phyloP scores from a whole-genome alignment of 2,329 filamentous ascomycete species.

The Pseudogymnoascus sp. region DNA sequence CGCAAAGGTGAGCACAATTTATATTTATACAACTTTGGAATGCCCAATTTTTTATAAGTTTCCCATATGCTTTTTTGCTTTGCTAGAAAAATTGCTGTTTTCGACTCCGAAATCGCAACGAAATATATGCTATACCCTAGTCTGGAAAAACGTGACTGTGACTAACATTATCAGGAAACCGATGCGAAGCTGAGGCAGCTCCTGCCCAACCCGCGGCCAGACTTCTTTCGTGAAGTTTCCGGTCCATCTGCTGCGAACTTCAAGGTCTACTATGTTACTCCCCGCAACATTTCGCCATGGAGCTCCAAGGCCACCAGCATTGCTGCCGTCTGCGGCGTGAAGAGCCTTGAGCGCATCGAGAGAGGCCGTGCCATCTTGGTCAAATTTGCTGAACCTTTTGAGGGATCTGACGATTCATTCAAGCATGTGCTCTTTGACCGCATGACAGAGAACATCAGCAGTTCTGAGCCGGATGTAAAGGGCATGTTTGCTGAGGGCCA shows the following conservation, averaged over 20 bases:
- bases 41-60: not conserved
- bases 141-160: not conserved
- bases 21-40: not conserved
- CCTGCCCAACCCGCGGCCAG: constrained; percentile 15
- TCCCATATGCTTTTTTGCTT: not conserved
- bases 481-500: constrained; percentile 70
- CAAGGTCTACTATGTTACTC: constrained; percentile 56
- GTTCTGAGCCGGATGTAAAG: constrained; percentile 60
- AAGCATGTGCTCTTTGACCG: constrained; percentile 78
- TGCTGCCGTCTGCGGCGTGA: constrained; percentile 81
- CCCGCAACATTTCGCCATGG: constrained; percentile 90
- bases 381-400: constrained; percentile 48
- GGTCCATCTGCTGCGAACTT: constrained; percentile 11
- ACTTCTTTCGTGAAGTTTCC: constrained; percentile 2
- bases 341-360: constrained; percentile 71
- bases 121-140: not conserved
- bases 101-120: not conserved
- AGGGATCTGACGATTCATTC: constrained; percentile 46
- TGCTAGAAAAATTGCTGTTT: constrained; percentile 8
- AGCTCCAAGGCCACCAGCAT: constrained; percentile 95
- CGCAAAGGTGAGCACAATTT: constrained; percentile 12
- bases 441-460: constrained; percentile 83
- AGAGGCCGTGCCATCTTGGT: constrained; percentile 73
- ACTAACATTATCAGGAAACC: constrained; percentile 16
- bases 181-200: constrained; percentile 23